Evolutionary conservation across 257 asterid species (phyloP).

Genomic region (Primulina tabacum): DNA sequence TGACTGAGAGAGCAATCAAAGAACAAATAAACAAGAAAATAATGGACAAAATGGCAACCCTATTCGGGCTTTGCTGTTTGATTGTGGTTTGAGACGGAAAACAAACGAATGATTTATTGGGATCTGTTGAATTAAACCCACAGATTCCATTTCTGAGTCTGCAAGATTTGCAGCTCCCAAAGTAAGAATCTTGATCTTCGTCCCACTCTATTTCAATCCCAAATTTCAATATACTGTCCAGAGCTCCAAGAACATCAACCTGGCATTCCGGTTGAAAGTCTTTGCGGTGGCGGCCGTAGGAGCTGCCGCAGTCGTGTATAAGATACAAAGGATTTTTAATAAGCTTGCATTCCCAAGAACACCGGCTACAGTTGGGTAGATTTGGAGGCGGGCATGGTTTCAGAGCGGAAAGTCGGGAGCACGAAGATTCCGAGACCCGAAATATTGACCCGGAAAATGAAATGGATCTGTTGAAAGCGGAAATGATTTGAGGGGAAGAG

Average conservation of each 20-base stretch:
- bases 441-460: conserved; percentile 70
- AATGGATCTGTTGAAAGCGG: conserved; percentile 48
- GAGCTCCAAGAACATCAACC: conserved; percentile 64
- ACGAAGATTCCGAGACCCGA: conserved; percentile 68
- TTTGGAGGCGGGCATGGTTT: conserved; percentile 60
- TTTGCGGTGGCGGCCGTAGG: conserved; percentile 45
- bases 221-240: conserved; percentile 49
- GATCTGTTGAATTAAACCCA: conserved; percentile 68
- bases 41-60: conserved; percentile 42
- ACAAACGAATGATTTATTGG: conserved; percentile 57
- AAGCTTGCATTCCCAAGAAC: conserved; percentile 72
- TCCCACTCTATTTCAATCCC: conserved; percentile 90
- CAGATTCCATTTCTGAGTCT: conserved; percentile 50
- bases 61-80: conserved; percentile 41
- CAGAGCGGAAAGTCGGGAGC: conserved; percentile 73
- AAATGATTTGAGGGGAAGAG: conserved; percentile 35
- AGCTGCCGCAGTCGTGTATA: conserved; percentile 52
- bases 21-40: conserved; percentile 45
- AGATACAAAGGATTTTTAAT: conserved; percentile 57
- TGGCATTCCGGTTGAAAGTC: conserved; percentile 69
- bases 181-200: conserved; percentile 61
- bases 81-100: conserved; percentile 33
- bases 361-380: conserved; percentile 69
- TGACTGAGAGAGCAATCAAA: conserved; percentile 45
- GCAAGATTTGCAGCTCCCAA: conserved; percentile 64